These are phyloP conservation scores for Trametes elegans DNA, from an alignment of 768 basidiomycete genomes.

Conservation along the genomic window DNA sequence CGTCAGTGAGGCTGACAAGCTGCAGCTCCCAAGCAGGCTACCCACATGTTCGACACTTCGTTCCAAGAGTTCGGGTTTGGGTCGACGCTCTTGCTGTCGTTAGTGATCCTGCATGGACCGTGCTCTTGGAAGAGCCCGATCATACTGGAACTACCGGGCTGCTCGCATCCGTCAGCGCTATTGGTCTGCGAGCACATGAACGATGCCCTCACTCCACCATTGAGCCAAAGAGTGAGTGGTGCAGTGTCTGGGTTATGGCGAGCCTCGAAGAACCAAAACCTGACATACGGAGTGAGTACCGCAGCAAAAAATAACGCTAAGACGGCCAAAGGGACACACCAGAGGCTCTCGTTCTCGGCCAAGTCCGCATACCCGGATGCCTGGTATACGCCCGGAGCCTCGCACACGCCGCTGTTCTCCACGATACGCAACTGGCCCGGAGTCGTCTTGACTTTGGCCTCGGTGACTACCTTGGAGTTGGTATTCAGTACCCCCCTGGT, in stretches of 20 bases:
- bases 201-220: constrained; percentile 42
- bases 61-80: constrained; percentile 61
- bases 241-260: constrained; percentile 60
- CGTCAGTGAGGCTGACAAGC: background rate
- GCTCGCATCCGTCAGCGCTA: background rate
- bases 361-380: constrained; percentile 67
- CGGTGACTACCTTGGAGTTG: too few relatives aligned
- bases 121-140: constrained; percentile 42
- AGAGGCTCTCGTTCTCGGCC: constrained; percentile 54
- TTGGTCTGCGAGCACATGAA: background rate
- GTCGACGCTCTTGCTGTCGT: constrained; percentile 47
- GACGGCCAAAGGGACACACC: constrained; percentile 37
- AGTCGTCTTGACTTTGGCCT: constrained; percentile 28
- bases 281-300: constrained; percentile 21
- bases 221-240: constrained; percentile 67
- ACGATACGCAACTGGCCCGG: constrained; percentile 53
- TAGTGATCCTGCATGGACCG: constrained; percentile 44
- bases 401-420: constrained; percentile 64
- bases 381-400: constrained; percentile 59
- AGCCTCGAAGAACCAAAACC: constrained; percentile 71
- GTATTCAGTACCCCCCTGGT: too few relatives aligned
- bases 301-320: background rate
- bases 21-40: background rate
- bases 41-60: constrained; percentile 47
- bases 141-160: constrained; percentile 42